phyloP scores from a whole-genome alignment of 176 grass and related monocot species.

The Olyra latifolia region DNA sequence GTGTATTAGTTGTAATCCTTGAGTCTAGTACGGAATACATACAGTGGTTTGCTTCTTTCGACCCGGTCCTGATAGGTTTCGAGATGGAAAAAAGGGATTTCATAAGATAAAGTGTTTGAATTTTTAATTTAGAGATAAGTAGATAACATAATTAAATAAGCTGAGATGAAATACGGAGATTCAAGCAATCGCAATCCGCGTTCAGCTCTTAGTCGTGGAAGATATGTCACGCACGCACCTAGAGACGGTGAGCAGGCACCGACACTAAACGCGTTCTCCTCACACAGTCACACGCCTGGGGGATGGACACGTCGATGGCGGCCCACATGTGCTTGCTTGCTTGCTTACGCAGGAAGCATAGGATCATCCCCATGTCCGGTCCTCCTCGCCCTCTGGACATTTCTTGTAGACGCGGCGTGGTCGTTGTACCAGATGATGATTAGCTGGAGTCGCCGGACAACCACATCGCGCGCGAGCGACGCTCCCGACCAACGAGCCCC shows the following conservation, averaged over 20 bases:
- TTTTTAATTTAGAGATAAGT: too few species aligned
- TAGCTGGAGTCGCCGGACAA: too few species aligned
- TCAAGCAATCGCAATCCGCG: not conserved
- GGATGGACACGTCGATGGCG: not conserved
- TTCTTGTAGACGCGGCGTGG: not conserved
- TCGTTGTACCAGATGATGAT: not conserved
- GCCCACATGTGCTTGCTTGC: not conserved
- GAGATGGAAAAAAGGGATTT: too few species aligned
- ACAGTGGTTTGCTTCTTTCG: too few species aligned
- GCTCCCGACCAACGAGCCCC: too few species aligned
- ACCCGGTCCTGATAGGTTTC: too few species aligned
- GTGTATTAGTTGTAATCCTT: too few species aligned
- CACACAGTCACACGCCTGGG: not conserved
- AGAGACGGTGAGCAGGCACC: not conserved
- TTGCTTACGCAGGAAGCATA: conserved; percentile 19
- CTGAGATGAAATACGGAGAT: too few species aligned
- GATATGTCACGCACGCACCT: not conserved
- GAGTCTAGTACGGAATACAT: too few species aligned
- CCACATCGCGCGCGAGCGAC: too few species aligned
- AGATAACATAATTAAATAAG: too few species aligned
- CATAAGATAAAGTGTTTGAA: too few species aligned
- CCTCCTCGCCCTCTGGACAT: not conserved
- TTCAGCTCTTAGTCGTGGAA: not conserved
- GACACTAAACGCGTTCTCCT: not conserved
- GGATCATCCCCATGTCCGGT: not conserved